phyloP scores from a whole-genome alignment of 2,329 filamentous ascomycete genomes.

The Hypoxylon sp. region DNA sequence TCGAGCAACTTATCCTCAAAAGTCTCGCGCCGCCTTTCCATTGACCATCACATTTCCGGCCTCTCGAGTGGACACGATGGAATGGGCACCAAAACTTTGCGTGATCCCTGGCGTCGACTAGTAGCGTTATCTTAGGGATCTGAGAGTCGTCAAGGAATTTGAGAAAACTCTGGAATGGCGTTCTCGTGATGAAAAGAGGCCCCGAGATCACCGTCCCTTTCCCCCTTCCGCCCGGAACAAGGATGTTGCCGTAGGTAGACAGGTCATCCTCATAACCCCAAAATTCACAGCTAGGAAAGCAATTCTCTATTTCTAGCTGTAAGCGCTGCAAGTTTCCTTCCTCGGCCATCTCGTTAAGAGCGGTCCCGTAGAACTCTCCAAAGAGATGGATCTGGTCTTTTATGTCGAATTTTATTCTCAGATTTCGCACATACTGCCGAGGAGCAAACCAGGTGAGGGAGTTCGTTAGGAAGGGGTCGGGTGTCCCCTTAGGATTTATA shows the following conservation, averaged over 20 bases:
- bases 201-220: constrained; percentile 36
- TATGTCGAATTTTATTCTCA: constrained; percentile 47
- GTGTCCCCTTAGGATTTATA: constrained; percentile 30
- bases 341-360: constrained; percentile 48
- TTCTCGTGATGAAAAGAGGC: constrained; percentile 46
- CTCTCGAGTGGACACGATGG: constrained; percentile 43
- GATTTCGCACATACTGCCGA: constrained; percentile 47
- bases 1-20: constrained; percentile 45
- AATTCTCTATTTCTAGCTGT: constrained; percentile 45
- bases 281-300: constrained; percentile 49
- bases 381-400: constrained; percentile 46
- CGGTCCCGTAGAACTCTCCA: constrained; percentile 39
- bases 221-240: constrained; percentile 28
- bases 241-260: constrained; percentile 36
- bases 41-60: constrained; percentile 43
- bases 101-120: constrained; percentile 46
- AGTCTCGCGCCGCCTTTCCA: constrained; percentile 44
- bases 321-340: constrained; percentile 45
- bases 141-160: constrained; percentile 44
- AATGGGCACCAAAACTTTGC: constrained; percentile 50
- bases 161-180: constrained; percentile 52
- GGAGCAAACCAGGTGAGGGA: constrained; percentile 44
- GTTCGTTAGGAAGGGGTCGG: constrained; percentile 44
- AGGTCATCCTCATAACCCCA: constrained; percentile 45
- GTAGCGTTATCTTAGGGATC: constrained; percentile 39